Conservation (phyloP, 2,329 filamentous ascomycete genomes). For the Aspergillus sp. region DNA sequence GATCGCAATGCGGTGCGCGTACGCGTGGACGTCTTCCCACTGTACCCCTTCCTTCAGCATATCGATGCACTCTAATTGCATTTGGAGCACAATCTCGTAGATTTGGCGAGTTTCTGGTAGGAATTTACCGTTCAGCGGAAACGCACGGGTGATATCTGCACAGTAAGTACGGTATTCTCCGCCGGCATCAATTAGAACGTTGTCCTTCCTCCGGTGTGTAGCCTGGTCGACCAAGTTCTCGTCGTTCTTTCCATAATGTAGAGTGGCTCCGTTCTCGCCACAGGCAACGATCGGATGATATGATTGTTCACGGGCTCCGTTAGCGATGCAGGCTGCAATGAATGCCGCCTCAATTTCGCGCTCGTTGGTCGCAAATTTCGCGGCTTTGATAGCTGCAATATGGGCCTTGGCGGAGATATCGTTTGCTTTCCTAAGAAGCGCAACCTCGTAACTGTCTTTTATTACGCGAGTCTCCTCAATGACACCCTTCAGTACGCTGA, state of each 20-base stretch:
- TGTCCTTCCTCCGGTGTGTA: constrained; percentile 53
- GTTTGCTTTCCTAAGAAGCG: constrained; percentile 77
- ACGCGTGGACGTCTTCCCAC: constrained; percentile 71
- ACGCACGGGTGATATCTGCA: constrained; percentile 84
- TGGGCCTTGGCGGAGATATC: constrained; percentile 77
- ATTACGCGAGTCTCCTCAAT: constrained; percentile 79
- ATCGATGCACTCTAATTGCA: constrained; percentile 75
- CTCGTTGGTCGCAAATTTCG: constrained; percentile 70
- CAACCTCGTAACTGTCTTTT: constrained; percentile 85
- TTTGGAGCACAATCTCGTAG: constrained; percentile 74
- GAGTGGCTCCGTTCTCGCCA: constrained; percentile 75
- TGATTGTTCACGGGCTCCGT: constrained; percentile 73
- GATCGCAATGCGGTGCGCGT: constrained; percentile 71
- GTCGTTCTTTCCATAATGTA: constrained; percentile 86
- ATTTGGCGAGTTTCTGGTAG: constrained; percentile 68
- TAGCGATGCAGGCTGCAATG: constrained; percentile 67
- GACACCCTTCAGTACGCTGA: constrained; percentile 61
- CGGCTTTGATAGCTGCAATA: constrained; percentile 64
- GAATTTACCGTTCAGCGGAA: constrained; percentile 74
- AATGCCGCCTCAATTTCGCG: constrained; percentile 81
- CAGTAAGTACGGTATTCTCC: constrained; percentile 85
- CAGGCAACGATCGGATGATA: constrained; percentile 88
- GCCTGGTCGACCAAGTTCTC: constrained; percentile 59
- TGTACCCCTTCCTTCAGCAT: constrained; percentile 67
- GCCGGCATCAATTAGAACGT: constrained; percentile 83